Base-by-base conservation (phyloP, 192 early-diverging fungal species). In the Coemansia sp. region DNA sequence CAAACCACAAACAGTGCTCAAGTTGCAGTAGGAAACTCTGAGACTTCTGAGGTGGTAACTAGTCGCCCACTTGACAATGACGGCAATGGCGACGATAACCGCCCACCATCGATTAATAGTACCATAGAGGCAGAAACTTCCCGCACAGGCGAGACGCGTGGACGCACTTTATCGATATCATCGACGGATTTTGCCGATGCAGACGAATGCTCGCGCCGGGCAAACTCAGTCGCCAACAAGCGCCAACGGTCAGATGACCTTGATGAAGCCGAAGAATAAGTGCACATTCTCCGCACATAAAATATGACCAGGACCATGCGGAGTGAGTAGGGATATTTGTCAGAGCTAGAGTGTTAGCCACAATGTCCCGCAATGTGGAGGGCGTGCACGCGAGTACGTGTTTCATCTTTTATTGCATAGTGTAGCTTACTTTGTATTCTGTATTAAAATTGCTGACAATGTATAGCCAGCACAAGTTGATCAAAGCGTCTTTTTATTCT, bases 91-190 rank as follows among this genome's bases (percentile, higher is more conserved):
- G 16, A 45, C 41, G 16, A 45, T n/a, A 45, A 45, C 14, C 11
- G 41, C 41, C 14, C 16, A n/a, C 41, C 11, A 12, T 5, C 41
- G 3, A n/a, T n/a, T n/a, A 16, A 45, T n/a, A 45, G 41, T 16
- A 9, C 41, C 4, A n/a, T n/a, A n/a, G 41, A 45, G 16, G 41
- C 41, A n/a, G 41, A n/a, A 45, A 45, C 41, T 45, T 45, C 61
- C 16, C 64, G 65, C 31, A 54, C 65, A 35, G 71, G 71, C 29
- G 65, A 73, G 26, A 59, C 61, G 5, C 60, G 71, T 6, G 23
- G 47, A 4, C 71, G 71, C 38, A 58, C 59, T 16, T 14, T 52
- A 22, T 64, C 65, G 3, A 49, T 54, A n/a, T 38, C 51, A 3
- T 26, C 17, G 12, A 27, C 37, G 3, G 62, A 43, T 3, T 25